phyloP scores from a whole-genome alignment of 768 basidiomycete species.

The Lyophyllum atratum region DNA sequence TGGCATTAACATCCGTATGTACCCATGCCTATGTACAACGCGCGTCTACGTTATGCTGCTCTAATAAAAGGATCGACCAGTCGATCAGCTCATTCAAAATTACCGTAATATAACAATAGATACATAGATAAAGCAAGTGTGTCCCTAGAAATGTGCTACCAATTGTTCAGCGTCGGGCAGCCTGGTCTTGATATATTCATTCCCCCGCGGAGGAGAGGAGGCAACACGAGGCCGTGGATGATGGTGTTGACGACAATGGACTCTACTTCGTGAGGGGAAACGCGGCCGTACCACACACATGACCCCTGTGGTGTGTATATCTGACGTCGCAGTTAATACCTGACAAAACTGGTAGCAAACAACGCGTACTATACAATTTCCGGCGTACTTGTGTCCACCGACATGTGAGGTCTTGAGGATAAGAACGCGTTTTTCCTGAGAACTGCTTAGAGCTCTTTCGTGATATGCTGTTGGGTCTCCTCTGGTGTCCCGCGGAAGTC shows the following conservation, averaged over 20 bases:
- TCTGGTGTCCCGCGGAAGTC: conserved; percentile 51
- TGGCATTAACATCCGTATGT: conserved; percentile 20
- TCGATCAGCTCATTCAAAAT: neutral
- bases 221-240: conserved; percentile 79
- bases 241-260: conserved; percentile 88
- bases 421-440: conserved; percentile 66
- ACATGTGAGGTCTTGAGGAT: conserved; percentile 88
- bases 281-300: conserved; percentile 92
- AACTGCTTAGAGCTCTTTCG: conserved; percentile 51
- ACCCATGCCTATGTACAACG: conserved; percentile 19
- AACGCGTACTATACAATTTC: conserved; percentile 81
- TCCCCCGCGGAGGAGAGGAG: conserved; percentile 84
- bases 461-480: conserved; percentile 59
- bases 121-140: conserved; percentile 4
- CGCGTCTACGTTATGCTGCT: conserved; percentile 18
- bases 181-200: conserved; percentile 76
- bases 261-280: conserved; percentile 86
- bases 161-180: conserved; percentile 68
- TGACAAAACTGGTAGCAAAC: conserved; percentile 4
- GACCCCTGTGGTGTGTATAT: conserved; percentile 87
- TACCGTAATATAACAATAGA: conserved; percentile 1
- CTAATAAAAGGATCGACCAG: conserved; percentile 15
- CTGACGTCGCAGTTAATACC: conserved; percentile 36
- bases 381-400: conserved; percentile 92
- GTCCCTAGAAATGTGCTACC: conserved; percentile 48